Evolutionary conservation across 805 yeast species (phyloP).

Genomic region (Candida arabinofermentans): DNA sequence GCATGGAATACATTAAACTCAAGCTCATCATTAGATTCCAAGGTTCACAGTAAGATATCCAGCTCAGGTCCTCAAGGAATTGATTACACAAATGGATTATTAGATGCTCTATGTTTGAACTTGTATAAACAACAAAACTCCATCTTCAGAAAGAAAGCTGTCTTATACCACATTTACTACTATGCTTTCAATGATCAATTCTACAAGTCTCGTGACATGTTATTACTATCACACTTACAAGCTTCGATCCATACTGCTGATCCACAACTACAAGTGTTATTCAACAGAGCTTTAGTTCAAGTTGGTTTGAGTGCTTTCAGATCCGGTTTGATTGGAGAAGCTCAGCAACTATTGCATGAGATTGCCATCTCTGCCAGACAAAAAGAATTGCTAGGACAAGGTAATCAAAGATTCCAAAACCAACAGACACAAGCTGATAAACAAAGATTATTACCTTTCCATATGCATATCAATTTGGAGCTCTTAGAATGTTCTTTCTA

Average conservation of each 20-base stretch:
- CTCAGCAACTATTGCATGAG: conserved; percentile 84
- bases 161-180: conserved; percentile 82
- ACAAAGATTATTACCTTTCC: conserved; percentile 91
- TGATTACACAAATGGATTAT: conserved; percentile 48
- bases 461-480: conserved; percentile 96
- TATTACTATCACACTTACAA: conserved; percentile 82
- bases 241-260: conserved; percentile 80
- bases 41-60: conserved; percentile 30
- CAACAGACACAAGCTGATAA: conserved; percentile 48
- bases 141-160: conserved; percentile 74
- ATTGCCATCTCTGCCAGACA: conserved; percentile 80
- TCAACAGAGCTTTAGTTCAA: conserved; percentile 94
- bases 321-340: conserved; percentile 76
- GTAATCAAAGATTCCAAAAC: conserved; percentile 63
- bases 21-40: conserved; percentile 27
- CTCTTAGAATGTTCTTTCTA: conserved; percentile 90
- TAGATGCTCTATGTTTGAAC: conserved; percentile 61
- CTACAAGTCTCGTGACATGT: conserved; percentile 80
- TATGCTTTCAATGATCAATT: conserved; percentile 86
- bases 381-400: conserved; percentile 93
- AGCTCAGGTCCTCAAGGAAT: conserved; percentile 26
- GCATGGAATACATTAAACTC: conserved; percentile 63
- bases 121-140: conserved; percentile 66
- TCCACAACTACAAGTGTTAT: conserved; percentile 80
- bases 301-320: conserved; percentile 95